These are phyloP conservation scores for Verticillium nonalfalfae DNA, from an alignment of 2,329 filamentous ascomycete species.

Conservation along the genomic window DNA sequence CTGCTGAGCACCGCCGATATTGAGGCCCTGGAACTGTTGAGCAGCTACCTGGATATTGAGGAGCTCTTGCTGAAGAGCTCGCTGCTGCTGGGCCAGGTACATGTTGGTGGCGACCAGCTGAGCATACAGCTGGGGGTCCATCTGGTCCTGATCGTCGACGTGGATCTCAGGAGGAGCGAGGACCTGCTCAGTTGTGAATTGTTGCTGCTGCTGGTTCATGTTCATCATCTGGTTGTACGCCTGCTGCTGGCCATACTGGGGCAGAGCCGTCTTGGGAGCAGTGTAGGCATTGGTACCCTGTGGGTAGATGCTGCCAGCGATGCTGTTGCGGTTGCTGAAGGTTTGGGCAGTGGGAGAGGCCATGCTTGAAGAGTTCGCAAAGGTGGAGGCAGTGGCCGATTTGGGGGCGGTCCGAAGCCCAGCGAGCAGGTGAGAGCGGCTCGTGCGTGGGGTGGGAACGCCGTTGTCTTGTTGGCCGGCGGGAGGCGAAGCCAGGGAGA, in stretches of 20 bases:
- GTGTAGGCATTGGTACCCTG: constrained; percentile 34
- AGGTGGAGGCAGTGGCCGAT: constrained; percentile 65
- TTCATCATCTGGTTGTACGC: constrained; percentile 1
- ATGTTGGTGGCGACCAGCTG: constrained; percentile 87
- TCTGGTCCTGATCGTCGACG: constrained; percentile 63
- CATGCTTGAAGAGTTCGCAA: constrained; percentile 58
- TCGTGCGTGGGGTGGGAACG: constrained; percentile 80
- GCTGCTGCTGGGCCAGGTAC: constrained; percentile 90
- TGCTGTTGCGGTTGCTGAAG: constrained; percentile 34
- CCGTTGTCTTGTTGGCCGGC: constrained; percentile 61
- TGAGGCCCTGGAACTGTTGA: constrained; percentile 76
- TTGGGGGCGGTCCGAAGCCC: constrained; percentile 92
- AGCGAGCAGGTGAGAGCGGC: constrained; percentile 88
- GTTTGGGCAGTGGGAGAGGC: constrained; percentile 35
- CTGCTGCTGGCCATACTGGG: constrained; percentile 34
- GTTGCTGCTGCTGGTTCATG: constrained; percentile 27
- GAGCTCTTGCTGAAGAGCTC: constrained; percentile 89
- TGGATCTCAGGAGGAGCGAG: constrained; percentile 77
- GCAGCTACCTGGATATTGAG: constrained; percentile 76
- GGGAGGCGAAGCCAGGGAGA: constrained; percentile 71
- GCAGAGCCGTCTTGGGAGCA: constrained; percentile 52
- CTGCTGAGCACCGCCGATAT: constrained; percentile 48
- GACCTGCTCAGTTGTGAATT: constrained; percentile 77
- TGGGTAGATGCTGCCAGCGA: constrained; percentile 36
- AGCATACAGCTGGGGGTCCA: constrained; percentile 82